Percentiles rank a stretch among this genome's conserved stretches.
phyloP scores from a whole-genome alignment of 2,329 filamentous ascomycete species.

The Didymella segeticola region DNA sequence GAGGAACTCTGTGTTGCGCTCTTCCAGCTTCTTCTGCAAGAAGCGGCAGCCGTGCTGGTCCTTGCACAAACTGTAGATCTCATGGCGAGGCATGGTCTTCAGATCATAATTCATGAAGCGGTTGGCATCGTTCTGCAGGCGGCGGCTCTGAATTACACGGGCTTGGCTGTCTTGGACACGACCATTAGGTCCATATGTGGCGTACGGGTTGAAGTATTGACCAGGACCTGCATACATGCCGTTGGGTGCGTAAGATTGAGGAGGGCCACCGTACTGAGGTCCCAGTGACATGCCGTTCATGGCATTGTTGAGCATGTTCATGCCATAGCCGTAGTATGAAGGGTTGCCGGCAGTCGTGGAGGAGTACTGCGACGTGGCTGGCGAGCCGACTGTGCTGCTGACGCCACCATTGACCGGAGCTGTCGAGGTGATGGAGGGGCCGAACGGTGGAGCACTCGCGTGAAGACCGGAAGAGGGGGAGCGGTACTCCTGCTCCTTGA shows the following conservation, averaged over 20 bases:
- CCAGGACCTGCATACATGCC: constrained; percentile 32
- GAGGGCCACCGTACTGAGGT: constrained; percentile 47
- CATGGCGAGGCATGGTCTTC: constrained; percentile 74
- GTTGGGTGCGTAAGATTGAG: constrained; percentile 30
- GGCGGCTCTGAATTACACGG: constrained; percentile 76
- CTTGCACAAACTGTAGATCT: constrained; percentile 91
- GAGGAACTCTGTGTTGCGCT: constrained; percentile 80
- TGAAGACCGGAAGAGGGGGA: constrained; percentile 77
- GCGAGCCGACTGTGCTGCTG: constrained; percentile 36
- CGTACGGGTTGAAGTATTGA: constrained; percentile 39
- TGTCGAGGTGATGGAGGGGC: constrained; percentile 61
- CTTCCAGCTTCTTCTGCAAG: constrained; percentile 95
- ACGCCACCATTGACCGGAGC: constrained; percentile 28
- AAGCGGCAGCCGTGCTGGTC: constrained; percentile 98
- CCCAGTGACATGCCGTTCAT: constrained; percentile 67
- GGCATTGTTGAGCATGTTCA: constrained; percentile 70
- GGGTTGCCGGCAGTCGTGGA: constrained; percentile 24
- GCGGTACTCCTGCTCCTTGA: constrained; percentile 60
- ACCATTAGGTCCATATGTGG: constrained; percentile 49
- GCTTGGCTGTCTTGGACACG: constrained; percentile 76
- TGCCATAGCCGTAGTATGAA: constrained; percentile 61
- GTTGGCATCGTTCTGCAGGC: constrained; percentile 71
- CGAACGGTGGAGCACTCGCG: constrained; percentile 79
- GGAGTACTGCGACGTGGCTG: constrained; percentile 44
- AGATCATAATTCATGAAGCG: constrained; percentile 85